phyloP scores from a whole-genome alignment of 129 eudicot genomes.

The Arctium minus region DNA sequence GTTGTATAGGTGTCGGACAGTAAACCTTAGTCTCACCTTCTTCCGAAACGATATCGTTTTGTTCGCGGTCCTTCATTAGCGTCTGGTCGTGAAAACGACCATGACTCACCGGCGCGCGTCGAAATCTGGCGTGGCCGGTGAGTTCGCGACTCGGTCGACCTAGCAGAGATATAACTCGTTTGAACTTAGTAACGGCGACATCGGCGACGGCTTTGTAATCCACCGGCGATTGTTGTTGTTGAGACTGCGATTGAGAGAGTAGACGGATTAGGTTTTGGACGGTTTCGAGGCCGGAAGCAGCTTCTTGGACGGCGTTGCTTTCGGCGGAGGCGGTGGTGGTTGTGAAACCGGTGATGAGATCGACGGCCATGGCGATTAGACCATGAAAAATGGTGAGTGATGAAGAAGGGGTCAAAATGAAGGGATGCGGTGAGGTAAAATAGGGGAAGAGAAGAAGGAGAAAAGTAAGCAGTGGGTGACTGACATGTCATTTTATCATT shows the following conservation, averaged over 20 bases:
- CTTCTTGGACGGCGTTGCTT: constrained; percentile 58
- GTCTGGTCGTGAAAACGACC: neutral
- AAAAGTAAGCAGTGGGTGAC: constrained; percentile 53
- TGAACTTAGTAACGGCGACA: constrained; percentile 63
- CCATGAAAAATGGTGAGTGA: constrained; percentile 1
- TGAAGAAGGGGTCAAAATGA: constrained; percentile 29
- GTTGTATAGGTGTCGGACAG: constrained; percentile 76
- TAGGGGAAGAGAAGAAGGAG: constrained; percentile 1
- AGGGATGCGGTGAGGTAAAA: constrained; percentile 25
- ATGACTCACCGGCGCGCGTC: constrained; percentile 60
- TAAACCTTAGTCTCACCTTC: constrained; percentile 45
- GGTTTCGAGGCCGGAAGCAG: constrained; percentile 79
- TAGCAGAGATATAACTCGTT: constrained; percentile 62
- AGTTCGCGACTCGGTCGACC: constrained; percentile 46
- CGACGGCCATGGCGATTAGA: constrained; percentile 54
- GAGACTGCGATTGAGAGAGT: constrained; percentile 37
- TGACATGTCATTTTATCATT: constrained; percentile 44
- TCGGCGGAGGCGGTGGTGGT: constrained; percentile 32
- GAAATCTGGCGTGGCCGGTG: constrained; percentile 89
- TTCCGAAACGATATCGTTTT: constrained; percentile 25
- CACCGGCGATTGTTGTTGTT: constrained; percentile 8
- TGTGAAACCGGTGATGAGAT: constrained; percentile 52
- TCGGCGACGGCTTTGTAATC: constrained; percentile 63
- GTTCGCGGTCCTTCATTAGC: neutral
- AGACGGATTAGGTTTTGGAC: constrained; percentile 61